These are phyloP conservation scores for Trichocladium uniseriatum DNA, from an alignment of 495 filamentous ascomycete species.

Conservation along the genomic window DNA sequence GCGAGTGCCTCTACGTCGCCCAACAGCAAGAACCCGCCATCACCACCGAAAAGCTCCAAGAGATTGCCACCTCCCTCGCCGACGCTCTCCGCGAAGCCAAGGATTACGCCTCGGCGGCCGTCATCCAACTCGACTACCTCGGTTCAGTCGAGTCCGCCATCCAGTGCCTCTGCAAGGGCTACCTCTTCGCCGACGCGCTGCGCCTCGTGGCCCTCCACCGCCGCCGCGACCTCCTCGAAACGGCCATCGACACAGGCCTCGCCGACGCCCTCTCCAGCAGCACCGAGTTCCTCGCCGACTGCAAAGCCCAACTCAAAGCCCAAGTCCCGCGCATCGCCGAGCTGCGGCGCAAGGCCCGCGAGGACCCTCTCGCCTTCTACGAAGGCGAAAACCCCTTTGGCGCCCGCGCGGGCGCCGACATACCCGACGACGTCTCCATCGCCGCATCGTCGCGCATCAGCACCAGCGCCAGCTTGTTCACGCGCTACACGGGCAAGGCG, in stretches of 20 bases:
- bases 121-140: constrained; percentile 73
- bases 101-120: constrained; percentile 69
- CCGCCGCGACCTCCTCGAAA: constrained; percentile 39
- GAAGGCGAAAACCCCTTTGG: constrained; percentile 52
- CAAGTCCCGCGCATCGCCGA: constrained; percentile 80
- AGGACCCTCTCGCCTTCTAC: constrained; percentile 73
- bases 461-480: constrained; percentile 73
- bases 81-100: constrained; percentile 68
- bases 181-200: constrained; percentile 74
- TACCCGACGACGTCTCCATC: constrained; percentile 86
- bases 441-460: constrained; percentile 77
- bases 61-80: constrained; percentile 58
- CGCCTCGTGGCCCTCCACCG: constrained; percentile 46
- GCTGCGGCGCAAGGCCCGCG: constrained; percentile 64
- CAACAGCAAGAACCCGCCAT: constrained; percentile 50
- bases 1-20: constrained; percentile 74
- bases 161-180: constrained; percentile 68
- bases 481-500: constrained; percentile 70
- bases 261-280: constrained; percentile 64
- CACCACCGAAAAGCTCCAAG: constrained; percentile 43
- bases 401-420: constrained; percentile 43
- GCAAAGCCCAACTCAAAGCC: constrained; percentile 68
- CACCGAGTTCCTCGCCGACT: constrained; percentile 87
- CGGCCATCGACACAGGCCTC: constrained; percentile 62
- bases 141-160: constrained; percentile 57